Base-by-base conservation (phyloP, 1,139 yeast genomes). In the Diutina scorzettiae region DNA sequence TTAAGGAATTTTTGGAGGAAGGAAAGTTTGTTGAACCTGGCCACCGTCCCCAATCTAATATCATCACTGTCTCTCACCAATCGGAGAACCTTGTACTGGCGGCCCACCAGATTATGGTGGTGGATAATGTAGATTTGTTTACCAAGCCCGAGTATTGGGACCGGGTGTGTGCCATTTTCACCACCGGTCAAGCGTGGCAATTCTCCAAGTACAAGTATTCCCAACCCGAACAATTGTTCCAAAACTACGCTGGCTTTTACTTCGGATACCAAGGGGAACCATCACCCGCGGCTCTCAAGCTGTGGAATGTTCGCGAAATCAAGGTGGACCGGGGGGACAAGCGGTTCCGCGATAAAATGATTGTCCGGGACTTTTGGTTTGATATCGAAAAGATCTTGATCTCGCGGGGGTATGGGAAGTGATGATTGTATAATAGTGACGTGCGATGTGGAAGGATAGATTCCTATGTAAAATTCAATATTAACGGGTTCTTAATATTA, bases 131-230 rank as follows among this genome's bases (percentile, higher is more conserved):
- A 5, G 95, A 87, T 44, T 74, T 80, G 60, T 89, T 91, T 65
- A 80, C 83, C 21, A 89, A 87, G 56, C 95, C 95, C 3, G 98
- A 91, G 55, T 87, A 93, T 60, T 91, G 99, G 99, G 86, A 81
- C 53, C 72, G 98, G 46, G 96, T 93, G 1, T 84, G 91, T 41
- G 97, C 95, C 0, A 85, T 91, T 24, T 83, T 91, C 63, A 91
- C 96, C 14, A 91, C 97, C 2, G 98, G 99, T 16, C 98, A 91
- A 63, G 72, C 81, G 43, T 91, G 99, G 99, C 99, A 91, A 62
- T 85, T 91, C 61, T 76, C 84, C 53, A 78, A 80, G 53, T 91
- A 91, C 60, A 83, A 81, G 54, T 83, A 87, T 75, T 71, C 79
- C 30, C 32, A 37, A 14, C 96, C 98, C 1, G 78, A 82, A 47